Evolutionary conservation across 2,329 filamentous ascomycete species (phyloP).

Genomic region (Akanthomyces uredinophilus): DNA sequence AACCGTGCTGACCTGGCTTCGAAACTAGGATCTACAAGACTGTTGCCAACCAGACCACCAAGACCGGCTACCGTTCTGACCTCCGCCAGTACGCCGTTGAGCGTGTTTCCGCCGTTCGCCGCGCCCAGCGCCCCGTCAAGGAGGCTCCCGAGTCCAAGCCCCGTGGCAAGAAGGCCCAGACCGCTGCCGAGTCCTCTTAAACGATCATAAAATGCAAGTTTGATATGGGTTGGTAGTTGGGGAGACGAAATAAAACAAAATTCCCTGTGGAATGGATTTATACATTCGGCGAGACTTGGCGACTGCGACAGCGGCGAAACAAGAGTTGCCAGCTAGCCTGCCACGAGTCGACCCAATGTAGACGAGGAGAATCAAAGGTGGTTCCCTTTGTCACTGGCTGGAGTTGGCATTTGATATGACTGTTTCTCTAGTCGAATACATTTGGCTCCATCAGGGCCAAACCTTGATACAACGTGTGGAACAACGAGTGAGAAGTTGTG

Average conservation of each 20-base stretch:
- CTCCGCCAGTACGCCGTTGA: constrained; percentile 73
- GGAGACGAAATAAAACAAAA: neutral
- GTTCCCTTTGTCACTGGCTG: constrained; percentile 18
- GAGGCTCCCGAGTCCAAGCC: constrained; percentile 66
- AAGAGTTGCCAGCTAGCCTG: neutral
- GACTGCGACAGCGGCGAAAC: neutral
- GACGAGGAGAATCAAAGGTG: constrained; percentile 12
- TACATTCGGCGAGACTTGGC: neutral
- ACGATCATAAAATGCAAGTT: neutral
- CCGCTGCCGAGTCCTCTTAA: constrained; percentile 48
- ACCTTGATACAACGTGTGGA: neutral
- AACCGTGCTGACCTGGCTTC: constrained; percentile 20
- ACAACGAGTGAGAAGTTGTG: neutral
- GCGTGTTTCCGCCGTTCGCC: constrained; percentile 80
- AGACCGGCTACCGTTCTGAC: constrained; percentile 79
- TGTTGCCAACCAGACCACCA: constrained; percentile 76
- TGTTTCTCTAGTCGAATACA: constrained; percentile 14
- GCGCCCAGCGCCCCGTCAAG: constrained; percentile 75
- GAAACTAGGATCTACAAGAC: constrained; percentile 73
- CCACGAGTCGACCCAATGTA: neutral
- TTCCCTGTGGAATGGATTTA: constrained; percentile 1
- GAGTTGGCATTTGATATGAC: constrained; percentile 19
- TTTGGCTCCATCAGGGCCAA: neutral
- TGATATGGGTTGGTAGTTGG: neutral
- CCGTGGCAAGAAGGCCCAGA: constrained; percentile 73